These are phyloP conservation scores for Silene latifolia DNA, from an alignment of 148 eudicot genomes.

Conservation along the genomic window DNA sequence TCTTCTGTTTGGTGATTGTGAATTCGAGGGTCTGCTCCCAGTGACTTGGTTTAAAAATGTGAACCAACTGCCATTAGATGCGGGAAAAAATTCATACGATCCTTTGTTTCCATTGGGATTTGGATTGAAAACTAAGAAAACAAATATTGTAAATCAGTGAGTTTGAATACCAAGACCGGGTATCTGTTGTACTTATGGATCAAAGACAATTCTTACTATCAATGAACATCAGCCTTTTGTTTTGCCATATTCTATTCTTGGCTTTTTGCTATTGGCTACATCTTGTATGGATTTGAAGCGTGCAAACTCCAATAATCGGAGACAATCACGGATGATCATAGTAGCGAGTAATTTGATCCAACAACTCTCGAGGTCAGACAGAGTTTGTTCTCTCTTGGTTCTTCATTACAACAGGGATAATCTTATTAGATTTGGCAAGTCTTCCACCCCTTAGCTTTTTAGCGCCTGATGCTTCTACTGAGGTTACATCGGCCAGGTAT, in stretches of 20 bases:
- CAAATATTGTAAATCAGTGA: slow-evolving; percentile 20
- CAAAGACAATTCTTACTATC: not conserved
- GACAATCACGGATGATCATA: not conserved
- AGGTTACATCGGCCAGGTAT: too few relatives aligned
- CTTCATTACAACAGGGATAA: slow-evolving; percentile 3
- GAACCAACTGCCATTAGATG: slow-evolving; percentile 62
- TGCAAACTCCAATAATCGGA: not conserved
- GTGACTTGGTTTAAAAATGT: slow-evolving; percentile 77
- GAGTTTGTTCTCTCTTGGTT: not conserved
- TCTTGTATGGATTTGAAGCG: not conserved
- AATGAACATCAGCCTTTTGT: slow-evolving; percentile 6
- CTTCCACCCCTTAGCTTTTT: slow-evolving; percentile 1
- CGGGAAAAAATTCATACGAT: slow-evolving; percentile 44
- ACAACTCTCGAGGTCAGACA: slow-evolving; percentile 1
- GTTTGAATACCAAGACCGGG: slow-evolving; percentile 1
- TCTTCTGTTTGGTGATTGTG: slow-evolving; percentile 74
- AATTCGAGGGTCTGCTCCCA: slow-evolving; percentile 72
- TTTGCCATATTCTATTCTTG: not conserved
- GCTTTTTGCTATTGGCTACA: not conserved
- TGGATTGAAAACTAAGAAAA: slow-evolving; percentile 54
- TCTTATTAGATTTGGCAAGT: slow-evolving; percentile 18
- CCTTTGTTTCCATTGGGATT: slow-evolving; percentile 80
- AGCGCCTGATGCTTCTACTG: too few relatives aligned
- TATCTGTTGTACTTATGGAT: slow-evolving; percentile 7
- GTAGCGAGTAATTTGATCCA: not conserved